Conservation (phyloP, 768 basidiomycete genomes). For the Galerina marginata region DNA sequence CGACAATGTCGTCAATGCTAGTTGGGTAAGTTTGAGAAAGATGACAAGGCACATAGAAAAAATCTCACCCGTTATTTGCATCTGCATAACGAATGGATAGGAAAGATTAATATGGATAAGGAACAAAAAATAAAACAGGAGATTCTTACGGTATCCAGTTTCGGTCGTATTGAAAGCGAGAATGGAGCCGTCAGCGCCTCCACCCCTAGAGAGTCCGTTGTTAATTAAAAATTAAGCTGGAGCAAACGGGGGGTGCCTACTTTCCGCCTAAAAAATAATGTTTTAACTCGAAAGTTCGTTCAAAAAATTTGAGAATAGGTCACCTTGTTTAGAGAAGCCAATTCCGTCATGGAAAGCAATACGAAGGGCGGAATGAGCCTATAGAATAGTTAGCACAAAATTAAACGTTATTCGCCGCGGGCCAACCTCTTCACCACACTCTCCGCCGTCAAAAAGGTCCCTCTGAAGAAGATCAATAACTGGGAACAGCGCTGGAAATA, state of each 20-base stretch:
- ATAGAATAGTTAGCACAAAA: too few species aligned
- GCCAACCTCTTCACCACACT: slow-evolving; percentile 34
- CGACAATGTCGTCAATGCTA: slow-evolving; percentile 20
- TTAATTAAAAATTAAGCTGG: background rate
- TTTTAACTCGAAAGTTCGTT: background rate
- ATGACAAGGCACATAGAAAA: background rate
- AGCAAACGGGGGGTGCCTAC: background rate
- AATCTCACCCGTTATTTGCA: slow-evolving; percentile 23
- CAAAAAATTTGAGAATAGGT: background rate
- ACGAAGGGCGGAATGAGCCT: slow-evolving; percentile 22
- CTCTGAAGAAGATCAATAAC: slow-evolving; percentile 31
- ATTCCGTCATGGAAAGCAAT: slow-evolving; percentile 22
- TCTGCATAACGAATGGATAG: background rate
- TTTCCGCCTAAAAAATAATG: slow-evolving; percentile 14
- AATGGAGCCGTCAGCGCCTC: slow-evolving; percentile 35
- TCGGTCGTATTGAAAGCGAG: slow-evolving; percentile 29
- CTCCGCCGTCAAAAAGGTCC: slow-evolving; percentile 35
- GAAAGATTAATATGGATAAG: background rate
- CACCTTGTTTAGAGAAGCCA: slow-evolving; percentile 23
- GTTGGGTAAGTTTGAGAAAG: background rate
- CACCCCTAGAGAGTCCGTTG: slow-evolving; percentile 13
- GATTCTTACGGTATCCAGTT: slow-evolving; percentile 13
- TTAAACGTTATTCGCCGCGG: too few species aligned
- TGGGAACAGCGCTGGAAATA: slow-evolving; percentile 15
- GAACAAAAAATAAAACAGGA: too few species aligned